A percentile compares a stretch with the other conserved stretches of the same genome.
These are phyloP conservation scores for Pseudocercospora crystallina DNA, from an alignment of 2,329 filamentous ascomycete species.

Conservation along the genomic window DNA sequence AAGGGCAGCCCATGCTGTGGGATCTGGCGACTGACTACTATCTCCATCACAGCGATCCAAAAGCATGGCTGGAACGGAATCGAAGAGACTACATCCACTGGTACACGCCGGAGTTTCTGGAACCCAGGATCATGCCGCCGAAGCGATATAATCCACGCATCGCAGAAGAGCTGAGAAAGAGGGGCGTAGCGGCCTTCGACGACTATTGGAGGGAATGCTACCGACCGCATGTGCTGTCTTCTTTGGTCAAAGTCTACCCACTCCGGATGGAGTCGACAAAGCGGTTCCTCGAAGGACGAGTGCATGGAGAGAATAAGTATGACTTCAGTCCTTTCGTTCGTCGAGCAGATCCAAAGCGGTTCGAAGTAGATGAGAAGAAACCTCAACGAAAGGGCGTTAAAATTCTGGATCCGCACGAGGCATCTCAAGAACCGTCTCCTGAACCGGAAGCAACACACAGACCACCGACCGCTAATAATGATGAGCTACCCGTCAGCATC, in stretches of 20 bases:
- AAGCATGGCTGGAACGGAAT: slow-evolving; percentile 64
- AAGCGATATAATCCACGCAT: slow-evolving; percentile 6
- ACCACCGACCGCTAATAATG: slow-evolving; percentile 12
- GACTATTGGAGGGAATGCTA: slow-evolving; percentile 99
- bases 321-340: slow-evolving; percentile 87
- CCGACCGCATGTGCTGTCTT: slow-evolving; percentile 80
- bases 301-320: slow-evolving; percentile 66
- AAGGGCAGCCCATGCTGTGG: slow-evolving; percentile 94
- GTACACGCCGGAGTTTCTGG: slow-evolving; percentile 75
- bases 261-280: slow-evolving; percentile 83
- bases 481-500: slow-evolving; percentile 11
- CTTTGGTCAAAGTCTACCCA: slow-evolving; percentile 86
- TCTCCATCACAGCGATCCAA: slow-evolving; percentile 84
- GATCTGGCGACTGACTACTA: slow-evolving; percentile 94
- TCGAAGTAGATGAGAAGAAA: slow-evolving; percentile 64
- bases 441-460: slow-evolving; percentile 7
- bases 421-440: slow-evolving; percentile 9
- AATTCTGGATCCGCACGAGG: slow-evolving; percentile 60
- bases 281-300: slow-evolving; percentile 75
- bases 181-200: slow-evolving; percentile 65
- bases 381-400: slow-evolving; percentile 66
- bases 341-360: slow-evolving; percentile 46
- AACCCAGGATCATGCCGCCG: slow-evolving; percentile 60
- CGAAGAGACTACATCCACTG: slow-evolving; percentile 78
- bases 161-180: neutral